Evolutionary conservation across 1,284 basidiomycete species (phyloP).

Genomic region (Abortiporus biennis): DNA sequence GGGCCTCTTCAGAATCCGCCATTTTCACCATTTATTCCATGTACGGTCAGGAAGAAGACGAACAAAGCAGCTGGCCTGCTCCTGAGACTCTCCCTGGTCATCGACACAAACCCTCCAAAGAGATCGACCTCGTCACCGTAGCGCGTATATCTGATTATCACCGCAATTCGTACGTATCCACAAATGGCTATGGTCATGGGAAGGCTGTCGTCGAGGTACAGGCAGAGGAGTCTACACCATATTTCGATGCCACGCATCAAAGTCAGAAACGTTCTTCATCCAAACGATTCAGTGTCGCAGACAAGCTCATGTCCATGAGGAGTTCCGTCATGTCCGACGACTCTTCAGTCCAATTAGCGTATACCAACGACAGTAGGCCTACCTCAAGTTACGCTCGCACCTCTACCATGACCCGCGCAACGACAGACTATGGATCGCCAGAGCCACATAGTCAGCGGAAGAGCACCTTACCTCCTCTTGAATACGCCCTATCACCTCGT

Average conservation of each 20-base stretch:
- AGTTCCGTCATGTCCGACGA: slow-evolving; percentile 22
- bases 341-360: slow-evolving; percentile 24
- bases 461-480: slow-evolving; percentile 8
- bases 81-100: slow-evolving; percentile 21
- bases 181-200: too few species aligned
- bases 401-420: slow-evolving; percentile 14
- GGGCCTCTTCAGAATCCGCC: slow-evolving; percentile 50
- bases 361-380: slow-evolving; percentile 23
- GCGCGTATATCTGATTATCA: slow-evolving; percentile 14
- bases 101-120: slow-evolving; percentile 17
- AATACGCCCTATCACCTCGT: slow-evolving; percentile 7
- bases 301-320: slow-evolving; percentile 14
- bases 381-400: slow-evolving; percentile 16
- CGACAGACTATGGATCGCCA: slow-evolving; percentile 7
- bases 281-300: slow-evolving; percentile 16
- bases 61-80: slow-evolving; percentile 36
- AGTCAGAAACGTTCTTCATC: slow-evolving; percentile 18
- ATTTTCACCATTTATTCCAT: slow-evolving; percentile 79
- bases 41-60: slow-evolving; percentile 51
- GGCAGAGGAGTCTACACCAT: slow-evolving; percentile 23
- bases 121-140: slow-evolving; percentile 17
- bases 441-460: slow-evolving; percentile 12
- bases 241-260: slow-evolving; percentile 24
- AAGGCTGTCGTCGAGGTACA: slow-evolving; percentile 8
- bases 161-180: slow-evolving; percentile 17